Evolutionary conservation across 2,329 filamentous ascomycete species (phyloP), one percentile per base, ranked within the genome.

Genomic region (Amesomyces nigricolor): DNA sequence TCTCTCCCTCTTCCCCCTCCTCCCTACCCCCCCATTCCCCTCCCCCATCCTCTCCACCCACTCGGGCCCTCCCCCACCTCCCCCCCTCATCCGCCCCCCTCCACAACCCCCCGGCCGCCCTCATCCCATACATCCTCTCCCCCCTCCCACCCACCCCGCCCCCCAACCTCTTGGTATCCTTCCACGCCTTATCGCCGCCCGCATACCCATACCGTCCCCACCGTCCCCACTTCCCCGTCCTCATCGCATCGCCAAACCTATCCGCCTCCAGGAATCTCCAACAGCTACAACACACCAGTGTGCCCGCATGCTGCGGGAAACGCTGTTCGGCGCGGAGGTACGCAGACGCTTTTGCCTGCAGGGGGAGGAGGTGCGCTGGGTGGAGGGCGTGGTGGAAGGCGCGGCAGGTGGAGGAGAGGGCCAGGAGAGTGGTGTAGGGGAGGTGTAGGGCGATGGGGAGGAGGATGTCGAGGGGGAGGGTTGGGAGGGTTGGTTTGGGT

Each of bases 381-480:
- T 49, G 11, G 38, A 59, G 13, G 42, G 52, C 26, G 2, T 5
- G 2, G 39, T 44, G 26, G 32, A 56, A 47, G 49, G 13, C 4
- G 7, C 32, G 43, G 39, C 38, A 58, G 42, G 48, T 39, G 14
- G 4, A 2, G 16, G 43, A 32, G 29, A 62, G 50, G 51, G 29
- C 13, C 11, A 56, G 50, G 29, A 54, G 44, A 30, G 56, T 32
- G 26, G 9, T 14, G 46, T 54, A 59, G 38, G 47, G 44, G 49
- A 61, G 58, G 42, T 47, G 8, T 30, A 30, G 8, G 16, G 44
- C 1, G 32, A 62, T 17, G 11, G 19, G n/a, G 22, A 46, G 19
- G 45, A 61, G 30, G 30, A 62, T 9, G 10, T 62, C 60, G 40
- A 52, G 22, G 51, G 60, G 54, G 26, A 59, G 51, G 38, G 45